phyloP scores from a whole-genome alignment of 139 green algal genomes.

The Pedinophyceae sp. region DNA sequence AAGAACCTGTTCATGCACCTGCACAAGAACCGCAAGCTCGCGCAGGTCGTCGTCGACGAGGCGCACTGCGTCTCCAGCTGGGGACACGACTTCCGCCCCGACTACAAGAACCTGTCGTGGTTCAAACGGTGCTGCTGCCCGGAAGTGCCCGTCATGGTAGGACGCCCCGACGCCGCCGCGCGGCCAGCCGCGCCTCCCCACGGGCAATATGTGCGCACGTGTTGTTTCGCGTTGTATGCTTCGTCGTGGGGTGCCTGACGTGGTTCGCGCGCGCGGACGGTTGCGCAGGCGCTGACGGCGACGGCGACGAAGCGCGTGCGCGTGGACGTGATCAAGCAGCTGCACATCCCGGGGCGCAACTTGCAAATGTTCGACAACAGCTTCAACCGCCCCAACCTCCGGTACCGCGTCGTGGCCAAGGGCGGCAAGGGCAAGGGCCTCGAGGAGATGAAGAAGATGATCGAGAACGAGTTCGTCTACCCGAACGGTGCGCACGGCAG shows the following conservation, averaged over 20 bases:
- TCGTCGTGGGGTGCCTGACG: no score
- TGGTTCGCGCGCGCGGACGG: no score
- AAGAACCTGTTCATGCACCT: constrained; percentile 44
- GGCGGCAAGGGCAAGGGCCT: background rate
- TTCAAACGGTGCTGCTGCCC: constrained; percentile 53
- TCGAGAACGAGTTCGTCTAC: background rate
- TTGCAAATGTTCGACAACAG: constrained; percentile 6
- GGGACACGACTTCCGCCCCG: constrained; percentile 82
- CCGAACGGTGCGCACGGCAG: no score
- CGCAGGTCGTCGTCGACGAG: constrained; percentile 73
- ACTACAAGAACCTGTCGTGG: constrained; percentile 60
- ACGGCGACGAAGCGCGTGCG: constrained; percentile 31
- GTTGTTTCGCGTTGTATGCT: no score
- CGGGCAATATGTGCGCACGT: no score
- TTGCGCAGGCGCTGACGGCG: constrained; percentile 75
- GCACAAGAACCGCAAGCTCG: constrained; percentile 27
- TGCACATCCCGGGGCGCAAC: constrained; percentile 27
- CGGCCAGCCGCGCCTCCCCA: no score
- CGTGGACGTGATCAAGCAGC: constrained; percentile 41
- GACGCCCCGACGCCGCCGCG: no score
- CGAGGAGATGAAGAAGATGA: constrained; percentile 1
- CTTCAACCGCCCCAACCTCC: constrained; percentile 89
- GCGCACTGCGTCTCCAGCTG: constrained; percentile 91
- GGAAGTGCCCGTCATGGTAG: constrained; percentile 49
- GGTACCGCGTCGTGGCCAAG: constrained; percentile 8